Evolutionary conservation across 768 basidiomycete species (phyloP).

Genomic region (Naematelia aurantialba): DNA sequence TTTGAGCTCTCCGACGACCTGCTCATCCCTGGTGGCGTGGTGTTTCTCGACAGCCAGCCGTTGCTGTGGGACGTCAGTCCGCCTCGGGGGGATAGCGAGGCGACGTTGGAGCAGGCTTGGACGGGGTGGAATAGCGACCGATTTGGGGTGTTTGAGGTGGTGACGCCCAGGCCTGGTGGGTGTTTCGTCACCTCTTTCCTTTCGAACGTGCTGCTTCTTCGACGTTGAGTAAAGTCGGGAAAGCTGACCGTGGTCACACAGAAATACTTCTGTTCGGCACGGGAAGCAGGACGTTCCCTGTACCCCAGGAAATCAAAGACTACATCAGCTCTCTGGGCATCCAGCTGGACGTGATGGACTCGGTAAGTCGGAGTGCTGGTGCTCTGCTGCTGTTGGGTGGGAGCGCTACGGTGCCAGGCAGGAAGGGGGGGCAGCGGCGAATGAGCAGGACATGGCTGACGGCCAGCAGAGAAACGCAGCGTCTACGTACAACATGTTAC

Average conservation of each 20-base stretch:
- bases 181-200: conserved; percentile 10
- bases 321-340: conserved; percentile 74
- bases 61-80: conserved; percentile 84
- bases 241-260: conserved; percentile 43
- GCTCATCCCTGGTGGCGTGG: conserved; percentile 67
- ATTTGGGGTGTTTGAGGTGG: conserved; percentile 75
- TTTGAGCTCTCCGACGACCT: conserved; percentile 58
- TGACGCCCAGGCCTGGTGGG: conserved; percentile 81
- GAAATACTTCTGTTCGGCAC: conserved; percentile 90
- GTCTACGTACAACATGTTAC: conserved; percentile 87
- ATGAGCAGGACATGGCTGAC: conserved; percentile 3
- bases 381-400: neutral
- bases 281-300: conserved; percentile 65
- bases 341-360: conserved; percentile 84
- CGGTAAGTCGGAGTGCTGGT: conserved; percentile 56
- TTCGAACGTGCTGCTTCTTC: neutral
- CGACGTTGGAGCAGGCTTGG: conserved; percentile 23
- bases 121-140: conserved; percentile 67
- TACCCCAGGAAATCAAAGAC: conserved; percentile 64
- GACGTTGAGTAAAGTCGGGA: conserved; percentile 6
- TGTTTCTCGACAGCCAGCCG: conserved; percentile 80
- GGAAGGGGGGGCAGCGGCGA: neutral
- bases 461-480: conserved; percentile 72
- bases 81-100: conserved; percentile 32
- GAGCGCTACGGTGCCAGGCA: neutral